Evolutionary conservation across 83 land plant genomes (phyloP).

Genomic region (Diphasiastrum complanatum): DNA sequence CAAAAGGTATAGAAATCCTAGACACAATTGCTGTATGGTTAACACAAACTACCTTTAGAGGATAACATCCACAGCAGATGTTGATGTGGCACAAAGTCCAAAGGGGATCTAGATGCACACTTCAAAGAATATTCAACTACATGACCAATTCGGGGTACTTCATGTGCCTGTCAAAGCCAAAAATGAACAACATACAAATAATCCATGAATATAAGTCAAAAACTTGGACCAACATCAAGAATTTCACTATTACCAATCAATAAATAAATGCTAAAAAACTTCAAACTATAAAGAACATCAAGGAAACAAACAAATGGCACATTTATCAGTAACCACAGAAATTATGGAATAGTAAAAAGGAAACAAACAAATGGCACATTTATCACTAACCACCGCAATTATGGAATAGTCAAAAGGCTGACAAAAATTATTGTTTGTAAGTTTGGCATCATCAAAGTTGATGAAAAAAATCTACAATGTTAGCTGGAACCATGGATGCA

Average conservation of each 20-base stretch:
- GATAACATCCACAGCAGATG: conserved; percentile 73
- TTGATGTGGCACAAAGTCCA: conserved; percentile 68
- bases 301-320: background rate
- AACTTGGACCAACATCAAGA: background rate
- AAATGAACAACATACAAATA: background rate
- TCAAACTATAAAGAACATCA: background rate
- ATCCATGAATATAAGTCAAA: background rate
- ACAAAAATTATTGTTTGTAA: no score
- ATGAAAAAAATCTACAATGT: no score
- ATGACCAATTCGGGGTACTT: background rate
- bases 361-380: no score
- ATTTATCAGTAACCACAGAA: background rate
- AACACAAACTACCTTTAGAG: conserved; percentile 35
- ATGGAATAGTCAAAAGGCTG: no score
- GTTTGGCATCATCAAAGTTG: no score
- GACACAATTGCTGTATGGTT: background rate
- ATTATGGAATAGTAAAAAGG: no score
- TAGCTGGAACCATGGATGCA: no score
- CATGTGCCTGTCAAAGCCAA: background rate
- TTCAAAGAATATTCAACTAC: conserved; percentile 40
- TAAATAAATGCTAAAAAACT: background rate
- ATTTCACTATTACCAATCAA: background rate
- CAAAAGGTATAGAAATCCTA: background rate
- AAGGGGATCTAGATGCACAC: conserved; percentile 65
- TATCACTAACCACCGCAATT: no score